Base-by-base conservation (phyloP, 2,329 filamentous ascomycete genomes). In the Zymoseptoria tritici region DNA sequence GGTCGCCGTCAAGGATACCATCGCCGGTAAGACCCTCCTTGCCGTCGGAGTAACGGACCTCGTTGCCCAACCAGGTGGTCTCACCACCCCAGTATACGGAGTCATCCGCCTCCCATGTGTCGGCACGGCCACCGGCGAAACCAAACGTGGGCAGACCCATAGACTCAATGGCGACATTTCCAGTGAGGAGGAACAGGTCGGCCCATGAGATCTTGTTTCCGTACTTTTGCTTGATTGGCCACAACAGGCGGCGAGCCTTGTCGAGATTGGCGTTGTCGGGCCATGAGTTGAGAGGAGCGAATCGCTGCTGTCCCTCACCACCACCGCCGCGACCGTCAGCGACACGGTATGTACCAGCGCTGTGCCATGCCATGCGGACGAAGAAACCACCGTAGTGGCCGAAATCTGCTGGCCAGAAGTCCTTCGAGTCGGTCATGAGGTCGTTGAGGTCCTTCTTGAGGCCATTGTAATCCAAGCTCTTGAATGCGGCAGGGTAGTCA, bases 151-250 rank as follows among this genome's bases (percentile, higher is more conserved):
- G 83, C 76, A 88, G 83, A 62, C 86, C 88, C 86, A 90, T 90
- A 63, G 83, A 84, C 77, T 91, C 88, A 64, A 91, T 81, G 53
- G 88, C 87, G 16, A 91, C 87, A 72, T 91, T 91, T 65, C 88
- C 88, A 26, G 86, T 83, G 57, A 91, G 81, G 59, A 90, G 79
- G 54, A 87, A 73, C 60, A 91, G 76, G 71, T 91, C 88, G 22
- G 88, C 85, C 88, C 88, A 91, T 0, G 88, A 91, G 75, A 91
- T 88, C 79, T 89, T 90, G 80, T 84, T 85, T 73, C 88, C 88
- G 66, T 91, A 91, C 81, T 91, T 91, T 68, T 90, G 87, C 83
- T 91, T 91, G 78, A 91, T 85, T 59, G 88, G 88, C 86, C 87
- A 90, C 50, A 91, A 78, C 58, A 91, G 83, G 64, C 88, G 87